Evolutionary conservation across 768 basidiomycete genomes (phyloP).

Genomic region (Naganishia friedmannii): DNA sequence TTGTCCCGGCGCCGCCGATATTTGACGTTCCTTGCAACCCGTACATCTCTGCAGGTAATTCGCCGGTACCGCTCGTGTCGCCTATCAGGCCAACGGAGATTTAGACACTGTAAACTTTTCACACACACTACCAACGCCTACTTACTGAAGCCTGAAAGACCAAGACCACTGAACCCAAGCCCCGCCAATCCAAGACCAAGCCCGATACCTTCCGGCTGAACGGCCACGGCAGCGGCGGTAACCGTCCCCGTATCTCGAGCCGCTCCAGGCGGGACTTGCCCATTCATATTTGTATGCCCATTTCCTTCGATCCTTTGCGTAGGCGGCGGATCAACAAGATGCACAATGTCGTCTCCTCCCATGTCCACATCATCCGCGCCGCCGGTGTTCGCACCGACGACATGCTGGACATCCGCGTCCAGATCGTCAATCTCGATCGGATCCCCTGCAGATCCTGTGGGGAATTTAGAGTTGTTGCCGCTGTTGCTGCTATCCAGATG

Average conservation of each 20-base stretch:
- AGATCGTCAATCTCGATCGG: slow-evolving; percentile 22
- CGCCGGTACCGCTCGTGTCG: background rate
- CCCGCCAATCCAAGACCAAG: background rate
- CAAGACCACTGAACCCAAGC: background rate
- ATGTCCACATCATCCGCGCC: background rate
- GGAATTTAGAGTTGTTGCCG: slow-evolving; percentile 8
- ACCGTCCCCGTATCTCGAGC: too few species aligned
- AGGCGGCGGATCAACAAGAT: background rate
- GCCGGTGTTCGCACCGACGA: background rate
- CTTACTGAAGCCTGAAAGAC: background rate
- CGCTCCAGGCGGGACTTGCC: too few species aligned
- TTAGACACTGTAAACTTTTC: background rate
- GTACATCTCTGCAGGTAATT: background rate
- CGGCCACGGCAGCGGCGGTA: background rate
- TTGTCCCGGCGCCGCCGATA: background rate
- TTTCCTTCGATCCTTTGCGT: background rate
- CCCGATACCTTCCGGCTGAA: slow-evolving; percentile 17
- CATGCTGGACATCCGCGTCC: background rate
- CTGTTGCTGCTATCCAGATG: background rate
- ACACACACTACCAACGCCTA: background rate
- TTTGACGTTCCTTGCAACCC: background rate
- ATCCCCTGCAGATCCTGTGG: slow-evolving; percentile 13
- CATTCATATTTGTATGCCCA: too few species aligned
- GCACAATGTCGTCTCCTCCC: background rate
- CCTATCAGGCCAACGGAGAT: background rate